Conservation (phyloP, 345 rosid genomes). For the Ricinus communis region DNA sequence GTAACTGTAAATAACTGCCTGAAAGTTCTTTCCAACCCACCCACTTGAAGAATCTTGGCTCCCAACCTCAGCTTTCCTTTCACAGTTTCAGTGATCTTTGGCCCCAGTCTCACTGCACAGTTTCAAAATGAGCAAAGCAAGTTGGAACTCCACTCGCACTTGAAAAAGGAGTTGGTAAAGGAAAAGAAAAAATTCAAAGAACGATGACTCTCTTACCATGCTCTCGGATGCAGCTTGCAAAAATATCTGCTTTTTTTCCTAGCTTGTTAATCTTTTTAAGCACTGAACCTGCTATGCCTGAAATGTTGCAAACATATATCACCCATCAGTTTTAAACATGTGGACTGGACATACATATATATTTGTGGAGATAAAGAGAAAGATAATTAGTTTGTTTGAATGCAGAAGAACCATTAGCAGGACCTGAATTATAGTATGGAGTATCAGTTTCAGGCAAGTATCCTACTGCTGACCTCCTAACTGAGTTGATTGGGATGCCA, state of each 20-base stretch:
- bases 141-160: too few species aligned
- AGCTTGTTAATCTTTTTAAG: slow-evolving; percentile 21
- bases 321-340: neutral
- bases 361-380: neutral
- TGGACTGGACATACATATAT: too few species aligned
- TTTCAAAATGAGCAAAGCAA: neutral
- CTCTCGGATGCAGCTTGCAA: slow-evolving; percentile 37
- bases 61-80: slow-evolving; percentile 52
- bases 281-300: slow-evolving; percentile 12
- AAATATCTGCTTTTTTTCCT: slow-evolving; percentile 29
- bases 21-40: slow-evolving; percentile 47
- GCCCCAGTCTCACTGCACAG: slow-evolving; percentile 41
- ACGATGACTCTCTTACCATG: too few species aligned
- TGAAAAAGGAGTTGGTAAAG: too few species aligned
- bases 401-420: neutral
- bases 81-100: slow-evolving; percentile 42
- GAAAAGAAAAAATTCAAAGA: too few species aligned
- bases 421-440: neutral
- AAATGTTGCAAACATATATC: neutral
- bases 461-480: too few species aligned
- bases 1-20: slow-evolving; percentile 35
- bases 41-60: slow-evolving; percentile 40
- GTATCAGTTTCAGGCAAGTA: neutral
- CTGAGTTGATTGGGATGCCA: slow-evolving; percentile 27
- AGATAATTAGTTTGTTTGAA: neutral